Evolutionary conservation across 108 stramenopile genomes (phyloP).

Genomic region (Cylindrotheca closterium): DNA sequence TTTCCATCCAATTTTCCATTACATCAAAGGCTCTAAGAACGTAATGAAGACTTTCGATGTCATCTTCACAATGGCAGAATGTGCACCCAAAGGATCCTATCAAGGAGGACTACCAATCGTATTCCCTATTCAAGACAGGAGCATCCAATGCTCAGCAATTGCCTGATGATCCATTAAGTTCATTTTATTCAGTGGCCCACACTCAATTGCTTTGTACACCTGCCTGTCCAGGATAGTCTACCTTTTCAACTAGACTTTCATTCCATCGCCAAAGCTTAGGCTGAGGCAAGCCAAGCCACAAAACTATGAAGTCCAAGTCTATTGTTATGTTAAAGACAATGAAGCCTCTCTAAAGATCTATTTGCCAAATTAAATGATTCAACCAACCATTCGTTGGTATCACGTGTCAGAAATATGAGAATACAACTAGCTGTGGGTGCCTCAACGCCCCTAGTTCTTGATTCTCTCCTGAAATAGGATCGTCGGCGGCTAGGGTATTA

Average conservation of each 20-base stretch:
- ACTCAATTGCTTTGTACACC: constrained; percentile 16
- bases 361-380: not conserved
- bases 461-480: too few species aligned
- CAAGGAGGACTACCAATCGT: too few species aligned
- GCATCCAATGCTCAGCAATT: too few species aligned
- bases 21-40: constrained; percentile 32
- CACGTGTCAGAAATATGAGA: too few species aligned
- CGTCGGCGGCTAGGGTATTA: too few species aligned
- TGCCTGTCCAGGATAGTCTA: constrained; percentile 10
- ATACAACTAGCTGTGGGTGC: too few species aligned
- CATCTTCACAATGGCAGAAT: too few species aligned
- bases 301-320: not conserved
- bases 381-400: not conserved
- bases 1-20: constrained; percentile 31
- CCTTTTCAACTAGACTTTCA: constrained; percentile 9
- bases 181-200: not conserved
- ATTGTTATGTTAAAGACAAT: not conserved
- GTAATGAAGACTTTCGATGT: too few species aligned
- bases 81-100: too few species aligned
- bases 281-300: constrained; percentile 11
- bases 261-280: constrained; percentile 3
- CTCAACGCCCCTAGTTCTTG: too few species aligned
- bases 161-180: too few species aligned
- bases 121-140: too few species aligned
- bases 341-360: constrained; percentile 10